Conservation (phyloP, 164 flowering plant species). For the Saururus chinensis region DNA sequence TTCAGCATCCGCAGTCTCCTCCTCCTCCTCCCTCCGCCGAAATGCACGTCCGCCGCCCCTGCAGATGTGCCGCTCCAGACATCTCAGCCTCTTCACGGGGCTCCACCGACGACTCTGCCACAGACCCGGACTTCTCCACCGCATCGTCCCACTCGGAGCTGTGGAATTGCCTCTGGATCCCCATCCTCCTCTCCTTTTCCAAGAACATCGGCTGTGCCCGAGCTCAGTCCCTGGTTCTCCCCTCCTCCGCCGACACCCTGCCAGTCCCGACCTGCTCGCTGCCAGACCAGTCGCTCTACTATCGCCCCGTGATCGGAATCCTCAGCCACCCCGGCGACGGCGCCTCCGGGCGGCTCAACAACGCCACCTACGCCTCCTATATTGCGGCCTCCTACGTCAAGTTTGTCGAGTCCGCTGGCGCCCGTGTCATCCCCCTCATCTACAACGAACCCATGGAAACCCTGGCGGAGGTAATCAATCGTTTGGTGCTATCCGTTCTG, state of each 20-base stretch:
- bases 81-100: no score
- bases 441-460: conserved; percentile 69
- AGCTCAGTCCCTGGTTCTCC: conserved; percentile 34
- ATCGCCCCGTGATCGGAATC: conserved; percentile 84
- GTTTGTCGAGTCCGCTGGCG: conserved; percentile 92
- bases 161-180: conserved; percentile 42
- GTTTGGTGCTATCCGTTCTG: no score
- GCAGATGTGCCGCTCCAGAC: not conserved
- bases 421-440: conserved; percentile 88
- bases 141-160: conserved; percentile 16
- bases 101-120: not conserved
- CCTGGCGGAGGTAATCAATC: conserved; percentile 31
- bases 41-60: not conserved
- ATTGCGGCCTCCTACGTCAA: conserved; percentile 96
- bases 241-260: conserved; percentile 1
- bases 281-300: conserved; percentile 47
- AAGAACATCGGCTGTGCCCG: conserved; percentile 23
- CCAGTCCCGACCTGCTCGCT: conserved; percentile 26
- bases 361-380: conserved; percentile 60
- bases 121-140: not conserved
- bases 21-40: not conserved
- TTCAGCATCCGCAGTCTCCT: not conserved
- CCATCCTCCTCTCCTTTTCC: conserved; percentile 34
- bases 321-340: conserved; percentile 96
- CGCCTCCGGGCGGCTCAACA: conserved; percentile 73